phyloP scores from a whole-genome alignment of 371 early-diverging fungal species.

The Chytridiales sp. region DNA sequence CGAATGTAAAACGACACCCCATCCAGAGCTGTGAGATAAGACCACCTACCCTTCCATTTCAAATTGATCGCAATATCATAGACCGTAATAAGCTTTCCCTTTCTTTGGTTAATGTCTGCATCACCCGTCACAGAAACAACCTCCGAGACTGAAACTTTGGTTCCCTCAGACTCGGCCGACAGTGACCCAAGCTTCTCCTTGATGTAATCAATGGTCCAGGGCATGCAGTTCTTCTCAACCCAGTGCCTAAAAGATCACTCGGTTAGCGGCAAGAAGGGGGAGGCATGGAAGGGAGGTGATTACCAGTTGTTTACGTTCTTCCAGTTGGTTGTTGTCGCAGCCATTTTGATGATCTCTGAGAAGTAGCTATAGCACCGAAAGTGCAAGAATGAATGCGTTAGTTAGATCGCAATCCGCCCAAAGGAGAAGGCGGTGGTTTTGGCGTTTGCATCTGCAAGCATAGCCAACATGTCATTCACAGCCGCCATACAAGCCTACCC shows the following conservation, averaged over 20 bases:
- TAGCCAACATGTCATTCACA: too few species aligned
- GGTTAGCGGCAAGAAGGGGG: not conserved
- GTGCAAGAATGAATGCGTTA: too few species aligned
- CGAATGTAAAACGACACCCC: not conserved
- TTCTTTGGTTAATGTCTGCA: constrained; percentile 87
- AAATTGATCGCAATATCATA: constrained; percentile 77
- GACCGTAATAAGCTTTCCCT: constrained; percentile 86
- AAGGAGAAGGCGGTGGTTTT: too few species aligned
- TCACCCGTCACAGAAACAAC: constrained; percentile 75
- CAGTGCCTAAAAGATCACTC: constrained; percentile 57
- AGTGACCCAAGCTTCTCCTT: constrained; percentile 53
- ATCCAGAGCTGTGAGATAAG: too few species aligned
- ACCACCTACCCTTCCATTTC: constrained; percentile 62
- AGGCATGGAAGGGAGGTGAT: not conserved
- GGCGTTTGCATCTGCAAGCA: too few species aligned
- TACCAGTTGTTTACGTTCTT: constrained; percentile 83
- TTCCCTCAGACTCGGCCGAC: constrained; percentile 48
- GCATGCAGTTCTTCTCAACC: constrained; percentile 89
- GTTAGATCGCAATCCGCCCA: too few species aligned
- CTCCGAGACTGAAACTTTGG: constrained; percentile 55
- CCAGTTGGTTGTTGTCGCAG: constrained; percentile 69
- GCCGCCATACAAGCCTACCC: too few species aligned
- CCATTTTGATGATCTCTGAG: too few species aligned
- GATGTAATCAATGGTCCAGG: constrained; percentile 83
- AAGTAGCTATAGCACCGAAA: too few species aligned